Conservation (phyloP, 345 rosid species). For the Aethionema arabicum region DNA sequence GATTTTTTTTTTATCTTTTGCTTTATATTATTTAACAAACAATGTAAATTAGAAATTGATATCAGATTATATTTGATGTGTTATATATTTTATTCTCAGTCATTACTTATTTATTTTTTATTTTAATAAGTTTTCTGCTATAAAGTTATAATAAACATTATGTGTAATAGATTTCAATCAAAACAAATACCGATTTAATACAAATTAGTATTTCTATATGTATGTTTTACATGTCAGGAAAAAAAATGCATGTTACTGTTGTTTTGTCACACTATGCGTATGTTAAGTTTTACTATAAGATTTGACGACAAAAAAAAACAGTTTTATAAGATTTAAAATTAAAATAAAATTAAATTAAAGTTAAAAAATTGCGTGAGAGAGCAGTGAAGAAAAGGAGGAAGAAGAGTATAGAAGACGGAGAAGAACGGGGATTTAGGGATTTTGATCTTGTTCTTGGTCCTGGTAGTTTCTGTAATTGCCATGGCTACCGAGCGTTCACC, state of each 20-base stretch:
- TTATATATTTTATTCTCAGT: conserved; percentile 38
- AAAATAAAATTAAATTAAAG: too few species aligned
- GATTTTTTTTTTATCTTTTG: conserved; percentile 14
- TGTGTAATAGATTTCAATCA: too few species aligned
- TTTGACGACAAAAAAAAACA: conserved; percentile 16
- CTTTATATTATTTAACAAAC: conserved; percentile 25
- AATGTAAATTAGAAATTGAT: conserved; percentile 31
- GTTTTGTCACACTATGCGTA: too few species aligned
- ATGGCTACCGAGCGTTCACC: conserved; percentile 45
- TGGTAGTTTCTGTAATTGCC: conserved; percentile 20
- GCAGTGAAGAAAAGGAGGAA: conserved; percentile 17
- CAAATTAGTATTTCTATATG: too few species aligned
- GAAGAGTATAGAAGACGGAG: conserved; percentile 23
- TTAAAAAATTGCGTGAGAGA: conserved; percentile 11
- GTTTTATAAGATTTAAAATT: too few species aligned
- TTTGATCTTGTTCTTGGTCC: conserved; percentile 5
- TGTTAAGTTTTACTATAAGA: too few species aligned
- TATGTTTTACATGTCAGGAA: too few species aligned
- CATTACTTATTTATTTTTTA: neutral
- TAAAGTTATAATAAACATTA: too few species aligned
- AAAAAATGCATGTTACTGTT: too few species aligned
- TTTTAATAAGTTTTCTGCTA: too few species aligned
- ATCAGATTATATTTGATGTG: conserved; percentile 15
- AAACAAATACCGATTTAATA: too few species aligned
- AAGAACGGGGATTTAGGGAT: neutral